Evolutionary conservation across 768 basidiomycete species (phyloP).

Genomic region (Infundibulicybe gibba): DNA sequence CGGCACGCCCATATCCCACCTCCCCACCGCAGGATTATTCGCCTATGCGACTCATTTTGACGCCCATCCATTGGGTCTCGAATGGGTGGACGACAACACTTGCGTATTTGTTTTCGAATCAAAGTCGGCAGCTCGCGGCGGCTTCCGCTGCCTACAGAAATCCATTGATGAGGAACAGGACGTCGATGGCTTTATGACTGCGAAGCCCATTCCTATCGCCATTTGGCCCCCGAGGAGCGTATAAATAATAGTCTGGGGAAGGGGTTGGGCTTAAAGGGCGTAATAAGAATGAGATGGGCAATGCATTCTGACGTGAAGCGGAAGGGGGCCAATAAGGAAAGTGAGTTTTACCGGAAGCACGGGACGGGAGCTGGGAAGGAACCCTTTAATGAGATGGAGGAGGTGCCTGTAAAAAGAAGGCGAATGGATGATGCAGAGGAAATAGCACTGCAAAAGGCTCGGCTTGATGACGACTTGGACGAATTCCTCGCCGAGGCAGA

Average conservation of each 20-base stretch:
- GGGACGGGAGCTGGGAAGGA: conserved; percentile 66
- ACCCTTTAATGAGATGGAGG: conserved; percentile 18
- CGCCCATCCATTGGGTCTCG: conserved; percentile 67
- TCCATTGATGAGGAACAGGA: conserved; percentile 47
- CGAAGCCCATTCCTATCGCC: conserved; percentile 66
- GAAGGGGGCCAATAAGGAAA: conserved; percentile 66
- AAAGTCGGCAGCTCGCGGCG: conserved; percentile 47
- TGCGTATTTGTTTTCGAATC: conserved; percentile 75
- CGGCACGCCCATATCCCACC: conserved; percentile 68
- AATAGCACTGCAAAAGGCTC: conserved; percentile 29
- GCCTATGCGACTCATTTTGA: conserved; percentile 82
- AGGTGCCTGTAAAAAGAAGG: conserved; percentile 25
- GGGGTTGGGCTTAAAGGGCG: conserved; percentile 63
- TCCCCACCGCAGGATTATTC: conserved; percentile 76
- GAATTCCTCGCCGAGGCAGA: conserved; percentile 55
- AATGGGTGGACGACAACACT: conserved; percentile 85
- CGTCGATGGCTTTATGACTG: conserved; percentile 54
- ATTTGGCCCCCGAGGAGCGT: conserved; percentile 81
- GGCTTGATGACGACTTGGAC: conserved; percentile 68
- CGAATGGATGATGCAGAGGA: conserved; percentile 32
- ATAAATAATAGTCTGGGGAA: conserved; percentile 70
- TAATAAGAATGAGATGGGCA: conserved; percentile 77
- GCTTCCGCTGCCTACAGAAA: conserved; percentile 50
- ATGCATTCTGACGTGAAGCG: conserved; percentile 70
- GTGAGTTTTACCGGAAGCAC: conserved; percentile 77